Conservation (phyloP, 2,329 filamentous ascomycete species). For the Colletotrichum noveboracense region DNA sequence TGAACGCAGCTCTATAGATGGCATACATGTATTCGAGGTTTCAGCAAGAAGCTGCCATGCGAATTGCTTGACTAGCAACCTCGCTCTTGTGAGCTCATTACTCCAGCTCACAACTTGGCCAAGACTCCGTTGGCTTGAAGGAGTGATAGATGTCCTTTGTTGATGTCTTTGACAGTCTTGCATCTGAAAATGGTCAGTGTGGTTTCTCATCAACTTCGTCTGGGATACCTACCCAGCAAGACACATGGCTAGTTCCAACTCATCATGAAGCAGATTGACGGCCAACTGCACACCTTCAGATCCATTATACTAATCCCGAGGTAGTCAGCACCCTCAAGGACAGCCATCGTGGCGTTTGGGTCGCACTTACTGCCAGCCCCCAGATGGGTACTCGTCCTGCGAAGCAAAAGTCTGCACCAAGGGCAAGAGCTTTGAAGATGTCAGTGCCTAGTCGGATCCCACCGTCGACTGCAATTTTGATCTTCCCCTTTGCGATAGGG, state of each 20-base stretch:
- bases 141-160: neutral
- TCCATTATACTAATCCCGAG: neutral
- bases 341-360: neutral
- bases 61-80: fast-evolving
- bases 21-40: neutral
- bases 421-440: neutral
- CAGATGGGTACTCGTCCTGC: neutral
- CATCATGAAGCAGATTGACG: neutral
- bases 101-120: neutral
- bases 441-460: neutral
- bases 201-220: neutral
- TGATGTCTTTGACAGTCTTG: neutral
- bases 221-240: neutral
- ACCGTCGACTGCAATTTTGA: neutral
- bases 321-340: fast-evolving
- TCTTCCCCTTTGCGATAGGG: neutral
- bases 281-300: neutral
- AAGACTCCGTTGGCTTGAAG: neutral
- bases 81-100: neutral
- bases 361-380: neutral
- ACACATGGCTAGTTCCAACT: neutral
- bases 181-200: neutral
- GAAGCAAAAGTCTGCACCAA: neutral
- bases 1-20: fast-evolving
- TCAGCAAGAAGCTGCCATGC: neutral